Base-by-base conservation (phyloP, 2,329 filamentous ascomycete genomes). In the Akanthomyces lecanii region DNA sequence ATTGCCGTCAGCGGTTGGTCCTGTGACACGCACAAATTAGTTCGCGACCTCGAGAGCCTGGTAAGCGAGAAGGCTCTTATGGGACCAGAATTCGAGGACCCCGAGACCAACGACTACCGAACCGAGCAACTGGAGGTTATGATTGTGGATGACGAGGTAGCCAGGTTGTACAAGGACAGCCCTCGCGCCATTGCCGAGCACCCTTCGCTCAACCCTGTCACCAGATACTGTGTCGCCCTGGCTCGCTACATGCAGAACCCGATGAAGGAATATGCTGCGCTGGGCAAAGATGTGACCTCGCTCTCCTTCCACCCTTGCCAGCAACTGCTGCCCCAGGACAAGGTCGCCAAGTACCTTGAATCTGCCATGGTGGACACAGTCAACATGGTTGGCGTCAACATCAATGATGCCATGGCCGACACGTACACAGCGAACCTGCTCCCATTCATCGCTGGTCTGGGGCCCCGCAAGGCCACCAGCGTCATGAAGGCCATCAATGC, bases 281-380 rank as follows among this genome's bases (percentile, higher is more conserved):
- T 99, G 52, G 93, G 92, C 62, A 91, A 89, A 69, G 93, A 98
- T 71, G 87, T 98, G 65, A 81, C 89, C 14, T 96, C 94, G 1
- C 84, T 99, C 65, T 85, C 88, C 23, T 97, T 97, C 76, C 92
- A 97, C 69, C 86, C 91, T 4, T 93, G 92, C 69, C 95, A 99
- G 74, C 89, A 93, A 65, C 84, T 97, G 36, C 82, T 99, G 16
- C 89, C 93, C 0, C 86, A 92, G 65, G 94, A 98, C 44, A 93
- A 96, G 78, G 82, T 99, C 45, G 79, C 89, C 66, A 92, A 91
- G 73, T 87, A 92, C 65, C 83, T 99, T 18, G 95, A 99, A 71
- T 96, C 91, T n/a, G 92, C 94, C 51, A 91, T 99, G 86, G 94
- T 99, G 12, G 95, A 99, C 73, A 97, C 97, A 84, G 95, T 99